Evolutionary conservation across 768 basidiomycete species (phyloP).

Genomic region (Kockovaella imperatae): DNA sequence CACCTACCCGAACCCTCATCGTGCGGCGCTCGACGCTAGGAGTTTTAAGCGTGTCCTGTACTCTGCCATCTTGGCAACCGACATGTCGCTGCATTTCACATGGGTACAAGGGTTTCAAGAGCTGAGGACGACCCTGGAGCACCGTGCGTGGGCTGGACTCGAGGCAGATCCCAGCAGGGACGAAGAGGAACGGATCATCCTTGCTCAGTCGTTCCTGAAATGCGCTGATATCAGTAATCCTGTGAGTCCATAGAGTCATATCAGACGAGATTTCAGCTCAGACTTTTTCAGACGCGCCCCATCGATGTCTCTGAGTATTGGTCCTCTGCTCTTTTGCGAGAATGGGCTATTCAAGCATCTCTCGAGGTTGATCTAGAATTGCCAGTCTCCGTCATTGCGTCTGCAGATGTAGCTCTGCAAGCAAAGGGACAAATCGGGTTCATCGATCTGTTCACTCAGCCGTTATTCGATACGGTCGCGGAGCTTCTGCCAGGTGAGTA

Average conservation of each 20-base stretch:
- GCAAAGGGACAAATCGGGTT: conserved; percentile 84
- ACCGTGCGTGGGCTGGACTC: too few species aligned
- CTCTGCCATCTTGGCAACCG: conserved; percentile 79
- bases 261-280: too few species aligned
- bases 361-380: conserved; percentile 73
- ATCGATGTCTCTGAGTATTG: conserved; percentile 85
- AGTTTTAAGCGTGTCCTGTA: conserved; percentile 67
- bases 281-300: conserved; percentile 65
- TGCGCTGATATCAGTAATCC: conserved; percentile 99
- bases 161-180: conserved; percentile 12
- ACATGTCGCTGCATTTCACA: conserved; percentile 81
- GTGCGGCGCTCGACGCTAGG: conserved; percentile 24
- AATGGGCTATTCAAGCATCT: conserved; percentile 85
- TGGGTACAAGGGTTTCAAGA: conserved; percentile 65
- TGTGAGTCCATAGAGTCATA: conserved; percentile 63
- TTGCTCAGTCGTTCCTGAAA: conserved; percentile 89
- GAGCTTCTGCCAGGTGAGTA: conserved; percentile 64
- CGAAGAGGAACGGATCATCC: conserved; percentile 53
- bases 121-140: conserved; percentile 46
- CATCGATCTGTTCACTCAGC: conserved; percentile 70
- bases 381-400: conserved; percentile 54
- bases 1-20: not conserved
- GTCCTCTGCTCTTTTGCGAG: conserved; percentile 77
- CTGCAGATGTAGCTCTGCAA: conserved; percentile 56
- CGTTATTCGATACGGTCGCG: conserved; percentile 69